Base-by-base conservation (phyloP, 495 filamentous ascomycete species). In the Aspergillus sparsus region DNA sequence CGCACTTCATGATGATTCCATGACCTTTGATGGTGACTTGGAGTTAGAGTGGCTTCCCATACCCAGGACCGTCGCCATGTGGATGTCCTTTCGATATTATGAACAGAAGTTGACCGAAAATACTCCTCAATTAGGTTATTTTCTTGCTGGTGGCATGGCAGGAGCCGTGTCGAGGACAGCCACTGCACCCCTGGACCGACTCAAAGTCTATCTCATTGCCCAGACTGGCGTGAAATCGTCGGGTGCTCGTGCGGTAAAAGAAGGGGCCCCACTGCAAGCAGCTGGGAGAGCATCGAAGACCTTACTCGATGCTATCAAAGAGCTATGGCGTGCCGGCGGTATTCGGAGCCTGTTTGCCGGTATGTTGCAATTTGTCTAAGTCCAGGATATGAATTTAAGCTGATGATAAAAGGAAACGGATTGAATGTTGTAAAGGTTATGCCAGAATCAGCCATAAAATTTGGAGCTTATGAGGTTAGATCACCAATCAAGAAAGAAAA, bases 371-470 rank as follows among this genome's bases (percentile, higher is more conserved):
- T 16, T 10, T 7, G 2, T 1, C n/a, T 4, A 41, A 13, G 8
- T 8, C 27, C 6, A n/a, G 41, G 32, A 10, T 3, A 27, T 27
- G 21, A 27, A 27, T 27, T 7, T 15, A 27, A 49, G 49, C 76
- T 82, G 53, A 84, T 55, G 27, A 27, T 33, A n/a, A 35, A 65
- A 97, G 94, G 94, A 33, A 98, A 98, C 69, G 94, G 94, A 7
- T 81, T 98, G 58, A 98, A 98, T 67, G 93, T 98, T 9, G 67
- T 97, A 63, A 98, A 98, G 74, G 92, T 98, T 50, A 93, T 98
- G 88, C 94, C 94, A 7, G 94, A 98, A 73, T 97, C 93, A 6
- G 94, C 94, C 36, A 96, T 98, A 66, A 94, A 88, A 61, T 98
- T 98, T 74, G 94, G 94, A 53, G 93, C 91, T 7, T 98, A 97